phyloP scores from a whole-genome alignment of 2,329 filamentous ascomycete species.

The Trichoderma endophyticum region DNA sequence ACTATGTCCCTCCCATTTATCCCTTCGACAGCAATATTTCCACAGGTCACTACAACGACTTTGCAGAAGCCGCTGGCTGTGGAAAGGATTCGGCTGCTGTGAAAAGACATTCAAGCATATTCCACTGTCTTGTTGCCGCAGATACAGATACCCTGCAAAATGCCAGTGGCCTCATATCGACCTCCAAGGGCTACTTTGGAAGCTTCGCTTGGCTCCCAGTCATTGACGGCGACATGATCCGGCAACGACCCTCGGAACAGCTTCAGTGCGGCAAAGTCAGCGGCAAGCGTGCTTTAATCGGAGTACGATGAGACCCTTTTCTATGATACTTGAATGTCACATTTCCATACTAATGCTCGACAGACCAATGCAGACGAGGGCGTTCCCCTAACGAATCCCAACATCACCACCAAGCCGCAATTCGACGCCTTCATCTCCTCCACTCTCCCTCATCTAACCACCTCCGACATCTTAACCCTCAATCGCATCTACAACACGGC shows the following conservation, averaged over 20 bases:
- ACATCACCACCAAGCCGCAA: conserved; percentile 30
- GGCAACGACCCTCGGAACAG: conserved; percentile 29
- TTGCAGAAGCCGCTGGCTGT: conserved; percentile 35
- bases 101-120: conserved; percentile 25
- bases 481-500: conserved; percentile 30
- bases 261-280: conserved; percentile 31
- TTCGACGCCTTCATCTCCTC: conserved; percentile 32
- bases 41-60: conserved; percentile 32
- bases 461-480: conserved; percentile 31
- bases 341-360: neutral
- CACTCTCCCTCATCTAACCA: conserved; percentile 35
- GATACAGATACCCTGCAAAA: conserved; percentile 35
- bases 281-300: conserved; percentile 32
- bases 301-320: conserved; percentile 20
- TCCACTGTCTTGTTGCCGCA: conserved; percentile 35
- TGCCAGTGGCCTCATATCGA: conserved; percentile 34
- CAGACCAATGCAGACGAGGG: conserved; percentile 40
- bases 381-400: conserved; percentile 35
- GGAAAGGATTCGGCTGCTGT: neutral
- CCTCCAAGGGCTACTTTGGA: conserved; percentile 25
- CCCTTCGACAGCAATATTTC: conserved; percentile 33
- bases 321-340: no score
- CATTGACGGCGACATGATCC: conserved; percentile 35
- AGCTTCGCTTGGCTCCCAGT: conserved; percentile 39
- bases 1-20: conserved; percentile 55